A percentile compares a stretch with the other conserved stretches of the same genome.
Evolutionary conservation across 352 stramenopile species (phyloP).

Genomic region (Phytophthora litchii): DNA sequence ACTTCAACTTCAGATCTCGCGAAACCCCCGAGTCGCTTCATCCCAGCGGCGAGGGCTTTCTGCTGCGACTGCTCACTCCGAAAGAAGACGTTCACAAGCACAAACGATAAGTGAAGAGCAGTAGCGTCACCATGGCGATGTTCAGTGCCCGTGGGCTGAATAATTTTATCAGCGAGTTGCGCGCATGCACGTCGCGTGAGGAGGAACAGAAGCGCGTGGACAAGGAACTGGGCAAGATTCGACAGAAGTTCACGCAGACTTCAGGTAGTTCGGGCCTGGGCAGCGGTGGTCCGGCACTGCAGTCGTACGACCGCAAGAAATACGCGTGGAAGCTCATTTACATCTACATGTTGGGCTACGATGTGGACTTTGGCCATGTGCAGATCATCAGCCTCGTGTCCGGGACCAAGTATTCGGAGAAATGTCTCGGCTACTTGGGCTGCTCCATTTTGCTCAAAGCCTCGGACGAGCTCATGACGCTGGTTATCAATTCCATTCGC

Average conservation of each 20-base stretch:
- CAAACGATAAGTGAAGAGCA: not conserved
- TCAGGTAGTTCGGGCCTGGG: conserved; percentile 20
- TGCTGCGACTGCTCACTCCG: conserved; percentile 16
- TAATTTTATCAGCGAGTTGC: conserved; percentile 87
- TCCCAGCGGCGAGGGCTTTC: conserved; percentile 1
- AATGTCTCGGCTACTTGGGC: conserved; percentile 96
- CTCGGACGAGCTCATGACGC: conserved; percentile 85
- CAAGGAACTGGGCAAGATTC: conserved; percentile 98
- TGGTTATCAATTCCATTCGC: conserved; percentile 97
- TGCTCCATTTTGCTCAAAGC: conserved; percentile 95
- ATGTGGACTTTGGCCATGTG: conserved; percentile 99
- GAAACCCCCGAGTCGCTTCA: conserved; percentile 16
- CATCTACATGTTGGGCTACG: conserved; percentile 99
- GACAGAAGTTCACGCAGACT: conserved; percentile 95
- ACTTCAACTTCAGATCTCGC: conserved; percentile 15
- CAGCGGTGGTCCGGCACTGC: conserved; percentile 58
- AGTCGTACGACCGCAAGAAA: conserved; percentile 98
- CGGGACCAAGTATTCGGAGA: conserved; percentile 94
- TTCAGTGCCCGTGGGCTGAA: conserved; percentile 81
- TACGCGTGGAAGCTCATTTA: conserved; percentile 99
- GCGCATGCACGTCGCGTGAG: conserved; percentile 83
- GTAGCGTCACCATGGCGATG: conserved; percentile 60
- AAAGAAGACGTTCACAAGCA: conserved; percentile 17
- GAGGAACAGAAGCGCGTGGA: conserved; percentile 96
- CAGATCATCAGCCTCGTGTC: conserved; percentile 96